A percentile compares a stretch with the other conserved stretches of the same genome.
Conservation (phyloP, 2,329 filamentous ascomycete genomes). For the Gliomastix tumulicola region DNA sequence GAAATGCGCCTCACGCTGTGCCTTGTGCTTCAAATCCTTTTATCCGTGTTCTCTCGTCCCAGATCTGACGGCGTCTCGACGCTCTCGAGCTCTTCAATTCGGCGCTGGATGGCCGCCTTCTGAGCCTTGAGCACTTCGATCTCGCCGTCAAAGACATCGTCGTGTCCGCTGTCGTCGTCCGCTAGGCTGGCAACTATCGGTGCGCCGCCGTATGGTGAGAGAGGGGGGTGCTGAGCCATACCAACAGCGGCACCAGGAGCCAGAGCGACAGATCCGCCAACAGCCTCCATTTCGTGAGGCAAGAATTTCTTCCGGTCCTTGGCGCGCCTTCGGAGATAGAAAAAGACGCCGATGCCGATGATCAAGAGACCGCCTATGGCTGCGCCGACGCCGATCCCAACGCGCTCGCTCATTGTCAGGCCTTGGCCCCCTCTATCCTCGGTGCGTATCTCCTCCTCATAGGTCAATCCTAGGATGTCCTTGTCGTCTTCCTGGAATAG, state of each 20-base stretch:
- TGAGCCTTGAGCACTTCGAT: conserved; percentile 22
- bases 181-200: too few species aligned
- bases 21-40: too few species aligned
- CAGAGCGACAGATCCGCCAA: too few species aligned
- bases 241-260: neutral
- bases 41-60: too few species aligned
- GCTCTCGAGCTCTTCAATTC: conserved; percentile 23
- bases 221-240: too few species aligned
- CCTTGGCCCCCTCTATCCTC: conserved; percentile 6
- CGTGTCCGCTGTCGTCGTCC: conserved; percentile 12
- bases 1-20: too few species aligned
- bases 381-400: conserved; percentile 26
- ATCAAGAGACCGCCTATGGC: conserved; percentile 18
- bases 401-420: conserved; percentile 20
- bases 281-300: too few species aligned
- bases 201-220: too few species aligned
- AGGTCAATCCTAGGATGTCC: conserved; percentile 20
- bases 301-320: too few species aligned
- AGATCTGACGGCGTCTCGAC: too few species aligned
- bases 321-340: conserved; percentile 11
- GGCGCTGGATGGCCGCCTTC: conserved; percentile 24
- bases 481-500: conserved; percentile 28
- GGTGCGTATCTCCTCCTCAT: conserved; percentile 19
- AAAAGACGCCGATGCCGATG: conserved; percentile 16
- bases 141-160: conserved; percentile 17